Conservation (phyloP, 192 early-diverging fungal species). For the Linnemannia schmuckeri region DNA sequence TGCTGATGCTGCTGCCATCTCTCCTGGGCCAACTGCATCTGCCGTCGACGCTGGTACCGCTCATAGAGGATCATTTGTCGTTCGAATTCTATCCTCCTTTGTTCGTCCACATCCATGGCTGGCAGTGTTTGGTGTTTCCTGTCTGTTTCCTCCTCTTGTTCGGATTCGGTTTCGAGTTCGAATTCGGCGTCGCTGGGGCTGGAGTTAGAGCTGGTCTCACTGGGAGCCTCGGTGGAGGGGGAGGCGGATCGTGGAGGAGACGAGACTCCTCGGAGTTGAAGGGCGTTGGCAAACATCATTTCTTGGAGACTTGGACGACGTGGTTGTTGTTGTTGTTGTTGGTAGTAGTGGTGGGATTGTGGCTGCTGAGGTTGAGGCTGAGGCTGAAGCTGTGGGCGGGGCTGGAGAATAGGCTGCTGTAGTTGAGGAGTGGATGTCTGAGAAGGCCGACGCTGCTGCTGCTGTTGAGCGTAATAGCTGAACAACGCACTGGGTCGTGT, state of each 20-base stretch:
- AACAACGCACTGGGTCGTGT: not conserved
- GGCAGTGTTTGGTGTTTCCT: not conserved
- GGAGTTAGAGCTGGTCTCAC: not conserved
- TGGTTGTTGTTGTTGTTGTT: conserved; percentile 10
- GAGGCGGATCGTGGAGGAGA: not conserved
- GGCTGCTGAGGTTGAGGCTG: conserved; percentile 5
- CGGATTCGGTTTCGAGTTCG: not conserved
- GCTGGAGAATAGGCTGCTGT: not conserved
- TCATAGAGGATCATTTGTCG: conserved; percentile 22
- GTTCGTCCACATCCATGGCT: not conserved
- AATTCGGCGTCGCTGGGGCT: not conserved
- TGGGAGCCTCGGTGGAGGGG: not conserved
- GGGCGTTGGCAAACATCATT: not conserved
- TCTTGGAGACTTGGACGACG: not conserved
- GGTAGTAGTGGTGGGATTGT: not conserved
- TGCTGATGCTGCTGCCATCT: conserved; percentile 8
- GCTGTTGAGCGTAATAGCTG: not conserved
- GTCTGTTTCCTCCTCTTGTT: not conserved
- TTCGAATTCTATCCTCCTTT: conserved; percentile 18
- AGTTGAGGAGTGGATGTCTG: not conserved
- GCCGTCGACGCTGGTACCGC: conserved; percentile 2
- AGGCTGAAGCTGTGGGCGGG: not conserved
- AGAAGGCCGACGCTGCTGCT: not conserved
- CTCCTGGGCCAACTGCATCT: not conserved
- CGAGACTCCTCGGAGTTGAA: not conserved